Conservation (phyloP, 108 stramenopile species). For the Nitzschia sp. region DNA sequence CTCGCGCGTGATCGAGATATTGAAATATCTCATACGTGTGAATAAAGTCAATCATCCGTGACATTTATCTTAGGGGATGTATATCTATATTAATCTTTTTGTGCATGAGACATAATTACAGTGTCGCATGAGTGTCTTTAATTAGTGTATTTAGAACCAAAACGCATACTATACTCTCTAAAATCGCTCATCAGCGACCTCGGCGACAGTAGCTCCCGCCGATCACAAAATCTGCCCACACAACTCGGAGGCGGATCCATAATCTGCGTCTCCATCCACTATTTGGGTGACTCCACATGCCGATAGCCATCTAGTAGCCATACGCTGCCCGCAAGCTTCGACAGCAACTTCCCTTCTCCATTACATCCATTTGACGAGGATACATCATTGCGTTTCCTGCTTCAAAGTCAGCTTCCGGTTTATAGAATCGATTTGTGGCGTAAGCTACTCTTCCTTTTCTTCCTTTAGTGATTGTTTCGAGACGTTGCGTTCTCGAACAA, state of each 20-base stretch:
- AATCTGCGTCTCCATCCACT: slow-evolving; percentile 6
- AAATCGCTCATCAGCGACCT: slow-evolving; percentile 27
- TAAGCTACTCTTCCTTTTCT: no score
- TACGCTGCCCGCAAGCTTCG: no score
- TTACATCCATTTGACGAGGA: background rate
- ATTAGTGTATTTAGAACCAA: background rate
- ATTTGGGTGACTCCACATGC: background rate
- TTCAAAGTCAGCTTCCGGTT: no score
- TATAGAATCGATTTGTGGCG: no score
- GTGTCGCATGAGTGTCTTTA: no score
- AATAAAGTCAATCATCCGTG: no score
- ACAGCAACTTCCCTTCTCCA: background rate
- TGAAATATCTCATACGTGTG: no score
- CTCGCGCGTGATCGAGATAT: no score
- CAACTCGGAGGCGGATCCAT: slow-evolving; percentile 11
- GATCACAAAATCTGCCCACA: slow-evolving; percentile 2
- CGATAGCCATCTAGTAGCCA: no score
- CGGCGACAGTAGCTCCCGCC: slow-evolving; percentile 21
- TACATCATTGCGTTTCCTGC: background rate
- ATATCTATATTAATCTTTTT: no score
- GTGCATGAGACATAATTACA: no score
- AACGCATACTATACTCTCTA: slow-evolving; percentile 14
- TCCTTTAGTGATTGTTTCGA: slow-evolving; percentile 30
- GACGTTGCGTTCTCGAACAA: slow-evolving; percentile 34
- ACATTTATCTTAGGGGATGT: no score